These are phyloP conservation scores for Daldinia eschscholtzii DNA, from an alignment of 2,329 filamentous ascomycete genomes.

Conservation along the genomic window DNA sequence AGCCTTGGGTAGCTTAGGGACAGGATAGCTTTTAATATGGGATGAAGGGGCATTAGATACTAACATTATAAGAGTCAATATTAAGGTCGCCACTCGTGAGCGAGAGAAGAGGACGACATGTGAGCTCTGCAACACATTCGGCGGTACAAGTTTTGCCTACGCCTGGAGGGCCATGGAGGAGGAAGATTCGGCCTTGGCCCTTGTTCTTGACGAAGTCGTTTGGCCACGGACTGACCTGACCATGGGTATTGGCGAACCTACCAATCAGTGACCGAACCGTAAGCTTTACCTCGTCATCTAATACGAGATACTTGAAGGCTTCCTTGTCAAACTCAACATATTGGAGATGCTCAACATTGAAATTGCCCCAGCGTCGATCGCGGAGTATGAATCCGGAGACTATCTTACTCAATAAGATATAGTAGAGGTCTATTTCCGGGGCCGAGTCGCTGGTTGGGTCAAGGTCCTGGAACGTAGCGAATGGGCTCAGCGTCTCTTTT, in stretches of 20 bases:
- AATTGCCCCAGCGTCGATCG: conserved; percentile 60
- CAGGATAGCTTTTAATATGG: background rate
- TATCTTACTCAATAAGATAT: conserved; percentile 58
- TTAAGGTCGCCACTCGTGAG: conserved; percentile 65
- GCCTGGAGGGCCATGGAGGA: conserved; percentile 66
- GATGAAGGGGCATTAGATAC: background rate
- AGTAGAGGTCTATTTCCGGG: conserved; percentile 56
- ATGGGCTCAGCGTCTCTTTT: background rate
- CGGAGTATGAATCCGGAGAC: conserved; percentile 62
- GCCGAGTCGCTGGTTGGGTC: background rate
- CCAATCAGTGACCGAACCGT: conserved; percentile 63
- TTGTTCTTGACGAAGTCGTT: conserved; percentile 64
- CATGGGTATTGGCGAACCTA: conserved; percentile 59
- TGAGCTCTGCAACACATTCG: conserved; percentile 66
- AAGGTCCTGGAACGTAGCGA: conserved; percentile 1
- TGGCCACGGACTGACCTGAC: conserved; percentile 60
- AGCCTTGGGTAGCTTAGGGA: background rate
- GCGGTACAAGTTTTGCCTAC: conserved; percentile 70
- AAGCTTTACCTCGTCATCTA: conserved; percentile 62
- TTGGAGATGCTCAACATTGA: conserved; percentile 56
- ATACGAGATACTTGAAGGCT: conserved; percentile 64
- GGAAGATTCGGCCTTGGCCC: conserved; percentile 63
- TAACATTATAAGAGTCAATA: conserved; percentile 49
- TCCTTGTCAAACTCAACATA: conserved; percentile 60
- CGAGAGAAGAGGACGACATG: conserved; percentile 63